Percentiles rank a stretch among this genome's conserved stretches.
These are phyloP conservation scores for Candida schatavii DNA, from an alignment of 805 yeast genomes.

Conservation along the genomic window DNA sequence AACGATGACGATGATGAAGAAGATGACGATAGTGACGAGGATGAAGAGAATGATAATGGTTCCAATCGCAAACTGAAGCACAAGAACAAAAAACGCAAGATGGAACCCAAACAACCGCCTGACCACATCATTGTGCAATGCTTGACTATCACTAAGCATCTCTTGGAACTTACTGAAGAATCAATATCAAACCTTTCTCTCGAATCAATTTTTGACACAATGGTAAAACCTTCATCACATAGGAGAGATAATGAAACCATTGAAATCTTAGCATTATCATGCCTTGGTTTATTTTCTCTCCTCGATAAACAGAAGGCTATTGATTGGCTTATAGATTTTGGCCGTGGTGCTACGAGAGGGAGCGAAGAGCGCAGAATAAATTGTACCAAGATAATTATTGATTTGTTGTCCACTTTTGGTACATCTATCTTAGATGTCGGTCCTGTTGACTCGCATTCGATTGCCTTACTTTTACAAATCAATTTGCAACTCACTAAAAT, in stretches of 20 bases:
- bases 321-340: slow-evolving; percentile 61
- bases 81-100: slow-evolving; percentile 27
- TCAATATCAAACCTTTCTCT: slow-evolving; percentile 66
- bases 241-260: slow-evolving; percentile 48
- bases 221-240: slow-evolving; percentile 71
- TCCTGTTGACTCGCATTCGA: slow-evolving; percentile 57
- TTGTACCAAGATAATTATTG: slow-evolving; percentile 71
- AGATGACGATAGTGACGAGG: slow-evolving; percentile 23
- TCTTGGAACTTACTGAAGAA: slow-evolving; percentile 64
- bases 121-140: slow-evolving; percentile 57
- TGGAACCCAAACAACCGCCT: slow-evolving; percentile 40
- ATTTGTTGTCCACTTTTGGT: slow-evolving; percentile 77
- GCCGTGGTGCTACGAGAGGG: slow-evolving; percentile 66
- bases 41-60: slow-evolving; percentile 17
- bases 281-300: slow-evolving; percentile 78
- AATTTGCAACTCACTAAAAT: slow-evolving; percentile 54
- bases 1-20: slow-evolving; percentile 18
- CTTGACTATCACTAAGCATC: slow-evolving; percentile 62
- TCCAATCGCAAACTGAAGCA: slow-evolving; percentile 26
- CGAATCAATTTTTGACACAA: slow-evolving; percentile 67
- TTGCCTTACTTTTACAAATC: slow-evolving; percentile 69
- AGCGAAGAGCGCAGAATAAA: slow-evolving; percentile 59
- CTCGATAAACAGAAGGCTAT: slow-evolving; percentile 62
- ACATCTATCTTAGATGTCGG: slow-evolving; percentile 56
- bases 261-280: slow-evolving; percentile 63